phyloP scores from a whole-genome alignment of 179 eudicot genomes.

The Beta lomatogona region DNA sequence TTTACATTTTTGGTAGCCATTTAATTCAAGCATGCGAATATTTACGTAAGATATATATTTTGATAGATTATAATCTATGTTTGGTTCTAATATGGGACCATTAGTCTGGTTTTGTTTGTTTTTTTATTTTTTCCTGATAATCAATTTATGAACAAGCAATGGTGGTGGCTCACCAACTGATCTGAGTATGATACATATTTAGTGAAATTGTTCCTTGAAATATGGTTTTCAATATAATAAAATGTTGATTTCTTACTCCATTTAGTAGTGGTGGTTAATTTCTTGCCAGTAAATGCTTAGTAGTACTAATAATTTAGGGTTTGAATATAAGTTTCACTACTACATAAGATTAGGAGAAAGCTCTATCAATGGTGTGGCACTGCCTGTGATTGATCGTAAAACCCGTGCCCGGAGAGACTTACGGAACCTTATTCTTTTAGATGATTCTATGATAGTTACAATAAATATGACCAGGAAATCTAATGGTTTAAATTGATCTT shows the following conservation, averaged over 20 bases:
- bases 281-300: neutral
- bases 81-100: neutral
- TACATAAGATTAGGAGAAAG: too few relatives aligned
- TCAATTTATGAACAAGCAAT: neutral
- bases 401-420: too few relatives aligned
- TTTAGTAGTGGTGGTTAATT: too few relatives aligned
- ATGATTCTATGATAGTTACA: too few relatives aligned
- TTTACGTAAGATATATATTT: too few relatives aligned
- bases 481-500: too few relatives aligned
- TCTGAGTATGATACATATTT: neutral
- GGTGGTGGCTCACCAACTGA: neutral
- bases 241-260: neutral
- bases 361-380: too few relatives aligned
- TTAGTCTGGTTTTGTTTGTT: neutral
- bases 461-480: too few relatives aligned
- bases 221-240: too few relatives aligned
- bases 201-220: neutral
- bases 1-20: neutral
- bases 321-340: too few relatives aligned
- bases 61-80: neutral
- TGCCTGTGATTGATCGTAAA: too few relatives aligned
- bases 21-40: neutral
- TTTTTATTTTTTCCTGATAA: neutral
- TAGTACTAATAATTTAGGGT: neutral
- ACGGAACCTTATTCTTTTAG: too few relatives aligned